These are phyloP conservation scores for Diutina ranongensis DNA, from an alignment of 1,139 yeast genomes.

Conservation along the genomic window DNA sequence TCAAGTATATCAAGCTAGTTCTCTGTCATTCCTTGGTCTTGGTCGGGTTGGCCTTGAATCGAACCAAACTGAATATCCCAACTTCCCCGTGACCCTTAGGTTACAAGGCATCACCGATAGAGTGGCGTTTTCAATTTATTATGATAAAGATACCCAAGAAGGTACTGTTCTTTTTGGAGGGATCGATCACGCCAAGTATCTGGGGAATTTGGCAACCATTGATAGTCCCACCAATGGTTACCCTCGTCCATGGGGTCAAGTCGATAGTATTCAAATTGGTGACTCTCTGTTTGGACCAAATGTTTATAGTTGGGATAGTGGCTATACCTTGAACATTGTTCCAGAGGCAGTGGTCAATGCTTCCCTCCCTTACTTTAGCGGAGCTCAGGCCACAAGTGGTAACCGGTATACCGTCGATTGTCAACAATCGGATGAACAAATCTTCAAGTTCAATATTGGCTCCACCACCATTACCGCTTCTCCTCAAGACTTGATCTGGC, in stretches of 20 bases:
- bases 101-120: neutral
- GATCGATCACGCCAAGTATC: constrained; percentile 4
- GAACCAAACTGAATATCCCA: neutral
- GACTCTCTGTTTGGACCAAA: neutral
- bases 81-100: neutral
- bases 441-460: neutral
- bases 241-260: neutral
- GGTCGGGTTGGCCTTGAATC: neutral
- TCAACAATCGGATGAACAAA: neutral
- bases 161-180: constrained; percentile 6
- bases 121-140: neutral
- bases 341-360: neutral
- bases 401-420: neutral
- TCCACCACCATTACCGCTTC: neutral
- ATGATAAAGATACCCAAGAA: neutral
- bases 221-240: constrained; percentile 1
- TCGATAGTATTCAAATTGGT: neutral
- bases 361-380: neutral
- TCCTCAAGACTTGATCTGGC: neutral
- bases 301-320: neutral
- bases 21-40: neutral
- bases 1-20: no score
- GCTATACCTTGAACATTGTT: neutral
- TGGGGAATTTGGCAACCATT: constrained; percentile 6
- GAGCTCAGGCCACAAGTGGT: neutral